These are phyloP conservation scores for Paulownia fortunei DNA, from an alignment of 257 asterid species.

Conservation along the genomic window DNA sequence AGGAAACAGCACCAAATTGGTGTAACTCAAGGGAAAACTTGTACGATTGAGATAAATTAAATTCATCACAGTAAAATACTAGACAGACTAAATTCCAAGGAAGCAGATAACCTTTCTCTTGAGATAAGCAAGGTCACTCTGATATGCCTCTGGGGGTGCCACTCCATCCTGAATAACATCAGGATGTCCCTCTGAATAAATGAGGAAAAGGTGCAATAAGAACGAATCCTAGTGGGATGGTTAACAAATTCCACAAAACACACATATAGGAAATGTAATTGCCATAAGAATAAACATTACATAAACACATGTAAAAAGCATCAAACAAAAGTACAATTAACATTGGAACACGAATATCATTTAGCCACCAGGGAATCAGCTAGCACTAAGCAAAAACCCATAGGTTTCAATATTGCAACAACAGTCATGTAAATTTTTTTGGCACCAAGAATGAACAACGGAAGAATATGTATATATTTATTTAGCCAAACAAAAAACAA, in stretches of 20 bases:
- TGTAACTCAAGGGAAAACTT: constrained; percentile 17
- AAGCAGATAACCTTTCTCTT: constrained; percentile 56
- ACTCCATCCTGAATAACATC: constrained; percentile 80
- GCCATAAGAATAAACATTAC: background rate
- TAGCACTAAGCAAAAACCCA: background rate
- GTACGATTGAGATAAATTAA: constrained; percentile 5
- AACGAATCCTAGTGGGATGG: background rate
- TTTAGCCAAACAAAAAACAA: background rate
- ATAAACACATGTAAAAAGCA: background rate
- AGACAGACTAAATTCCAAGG: background rate
- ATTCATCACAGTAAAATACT: background rate
- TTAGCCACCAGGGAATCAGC: background rate
- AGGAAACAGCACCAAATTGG: constrained; percentile 25
- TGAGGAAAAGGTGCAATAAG: constrained; percentile 17
- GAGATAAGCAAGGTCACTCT: constrained; percentile 86
- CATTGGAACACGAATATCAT: background rate
- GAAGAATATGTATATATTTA: background rate
- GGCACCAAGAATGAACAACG: constrained; percentile 15
- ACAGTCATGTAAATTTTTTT: background rate
- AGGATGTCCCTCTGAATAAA: constrained; percentile 89
- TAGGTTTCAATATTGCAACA: constrained; percentile 1
- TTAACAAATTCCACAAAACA: constrained; percentile 8
- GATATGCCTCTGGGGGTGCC: constrained; percentile 73
- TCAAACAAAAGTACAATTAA: background rate
- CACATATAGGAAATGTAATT: background rate